Evolutionary conservation across 2,329 filamentous ascomycete species (phyloP), one percentile per base, ranked within the genome.

Genomic region (Sphaerostilbella broomeana): DNA sequence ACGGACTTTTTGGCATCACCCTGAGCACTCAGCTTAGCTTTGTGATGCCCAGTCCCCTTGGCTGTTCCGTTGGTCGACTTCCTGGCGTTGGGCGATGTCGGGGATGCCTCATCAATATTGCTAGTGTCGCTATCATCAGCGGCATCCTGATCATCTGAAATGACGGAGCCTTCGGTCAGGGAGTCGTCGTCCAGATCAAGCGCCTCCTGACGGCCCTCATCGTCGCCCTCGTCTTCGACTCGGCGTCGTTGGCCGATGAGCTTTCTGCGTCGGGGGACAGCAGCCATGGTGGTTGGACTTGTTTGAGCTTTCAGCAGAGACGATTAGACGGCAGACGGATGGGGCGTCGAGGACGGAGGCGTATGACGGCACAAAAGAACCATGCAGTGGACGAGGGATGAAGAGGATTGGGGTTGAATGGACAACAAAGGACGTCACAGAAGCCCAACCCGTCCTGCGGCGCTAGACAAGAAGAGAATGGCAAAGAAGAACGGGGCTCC

Each of bases 181-280:
- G 79, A 83, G 57, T 83, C 79, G 50, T 83, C 78, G 50, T 81
- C 77, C 26, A 75, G 58, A 34, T 81, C 77, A 42, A 72, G 63
- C 38, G 66, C 63, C 44, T 76, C 74, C 36, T 62, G 67, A 44
- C 69, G 71, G 48, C 67, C 73, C 48, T 84, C 80, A 49, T 84
- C 81, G 52, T 84, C 81, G 51, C 73, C 80, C 57, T 85, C 81
- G 54, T 85, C 80, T 60, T 80, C 79, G 49, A 79, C 72, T 51
- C 80, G 76, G 58, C 81, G 78, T 55, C 81, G 76, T 51, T 77
- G 77, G 57, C 78, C 77, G 60, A 83, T 74, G 52, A 77, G 61
- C 63, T 79, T 81, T 64, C 74, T 80, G 61, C 78, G 75, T 56
- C 76, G 73, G 55, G 72, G 59, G 44, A 49, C 54, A 50, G 59